Evolutionary conservation across 768 basidiomycete species (phyloP), one percentile per base, ranked within the genome.

Genomic region (Hebeloma cylindrosporum): DNA sequence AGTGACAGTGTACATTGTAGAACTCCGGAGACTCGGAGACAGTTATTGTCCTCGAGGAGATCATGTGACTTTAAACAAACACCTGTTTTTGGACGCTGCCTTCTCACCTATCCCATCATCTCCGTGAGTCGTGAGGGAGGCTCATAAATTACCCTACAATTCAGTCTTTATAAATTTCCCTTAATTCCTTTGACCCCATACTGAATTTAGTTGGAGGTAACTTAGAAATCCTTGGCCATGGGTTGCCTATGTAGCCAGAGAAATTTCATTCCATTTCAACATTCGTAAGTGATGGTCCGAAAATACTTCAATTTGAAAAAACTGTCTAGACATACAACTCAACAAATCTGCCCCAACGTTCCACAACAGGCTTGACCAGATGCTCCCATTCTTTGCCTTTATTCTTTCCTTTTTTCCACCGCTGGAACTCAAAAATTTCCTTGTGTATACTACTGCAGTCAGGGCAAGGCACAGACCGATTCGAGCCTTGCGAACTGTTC

Each of bases 341-440:
- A n/a, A 78, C 73, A 60, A 87, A 92, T 20, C 48, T 68, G 2
- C 84, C 89, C 89, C 89, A 92, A 39, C 79, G 79, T 59, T 86
- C 79, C 39, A 92, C 78, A 4, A 90, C 79, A 30, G 85, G 85
- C 51, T 78, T 80, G 28, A 92, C 85, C 22, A 91, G 72, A 9
- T 63, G 48, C 41, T 88, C 83, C 83, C 85, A 91, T 62, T 91
- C 90, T 50, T 70, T 78, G 5, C 80, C 82, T 47, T 76, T 71
- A 54, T 80, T 76, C 23, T 45, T 60, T 0, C 85, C 86, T 7
- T 58, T 62, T 28, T 60, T 66, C 39, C 80, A 73, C 32, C 81
- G 75, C 31, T 65, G 64, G 56, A 93, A 88, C 28, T 83, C 67
- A 59, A 93, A 93, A 13, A 93, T 88, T 58, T 93, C 90, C 56